Evolutionary conservation across 2,329 filamentous ascomycete genomes (phyloP), one percentile per base, ranked within the genome.

Genomic region (Calonectria multiphialidica): DNA sequence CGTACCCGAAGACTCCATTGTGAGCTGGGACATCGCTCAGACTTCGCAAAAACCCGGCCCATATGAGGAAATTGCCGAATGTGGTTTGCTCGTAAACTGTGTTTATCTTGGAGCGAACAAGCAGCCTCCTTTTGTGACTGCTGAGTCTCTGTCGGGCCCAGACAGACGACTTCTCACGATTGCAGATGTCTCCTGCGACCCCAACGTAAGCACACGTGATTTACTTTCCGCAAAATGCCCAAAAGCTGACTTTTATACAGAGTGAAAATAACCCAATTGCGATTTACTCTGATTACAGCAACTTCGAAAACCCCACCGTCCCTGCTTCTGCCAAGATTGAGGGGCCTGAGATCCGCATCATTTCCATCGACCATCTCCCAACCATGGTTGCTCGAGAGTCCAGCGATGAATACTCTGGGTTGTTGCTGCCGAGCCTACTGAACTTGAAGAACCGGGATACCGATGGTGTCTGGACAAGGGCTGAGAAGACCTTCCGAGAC

Each of bases 311-410:
- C 82, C 96, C 95, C 25, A 98, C 95, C 1, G 92, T 97, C 0
- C 89, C 92, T 1, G 93, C 96, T 35, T 86, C 91, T 42, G 82
- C 90, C 88, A 72, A 90, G n/a, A 42, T 88, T 83, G 81, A 86
- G 65, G 85, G 86, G 67, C 90, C 91, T 0, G 88, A 89, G 8
- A 85, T 98, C 71, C 92, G 90, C 61, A 94, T 98, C 77, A 97
- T 98, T 83, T 93, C 91, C 82, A 96, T 97, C 80, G 94, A 97
- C 83, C 94, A 96, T 82, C 88, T 97, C 67, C 94, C 94, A 5
- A 93, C 91, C 66, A 89, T 98, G 75, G 88, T 98, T 44, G 94
- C 96, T 1, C 89, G 96, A 68, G 96, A 98, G 85, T 92, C 95
- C 35, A 95, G 91, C 50, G 95, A 98, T 85, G 92, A 92, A 21